Evolutionary conservation across 1,284 basidiomycete genomes (phyloP).

Genomic region (Tilletia horrida): DNA sequence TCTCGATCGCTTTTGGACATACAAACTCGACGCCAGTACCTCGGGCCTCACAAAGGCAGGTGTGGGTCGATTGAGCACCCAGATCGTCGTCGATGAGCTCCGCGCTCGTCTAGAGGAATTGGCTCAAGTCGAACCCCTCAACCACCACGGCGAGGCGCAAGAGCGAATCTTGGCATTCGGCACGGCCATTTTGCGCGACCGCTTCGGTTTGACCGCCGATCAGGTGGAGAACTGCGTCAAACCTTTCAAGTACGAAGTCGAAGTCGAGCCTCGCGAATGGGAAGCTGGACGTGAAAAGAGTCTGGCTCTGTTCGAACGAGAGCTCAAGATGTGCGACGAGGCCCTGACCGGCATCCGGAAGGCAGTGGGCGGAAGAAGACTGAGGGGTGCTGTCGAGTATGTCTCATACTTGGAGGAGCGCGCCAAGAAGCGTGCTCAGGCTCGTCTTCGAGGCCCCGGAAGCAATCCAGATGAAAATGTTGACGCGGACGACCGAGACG

Average conservation of each 20-base stretch:
- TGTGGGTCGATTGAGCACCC: constrained; percentile 87
- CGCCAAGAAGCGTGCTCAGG: constrained; percentile 65
- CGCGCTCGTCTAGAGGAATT: constrained; percentile 84
- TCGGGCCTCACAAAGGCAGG: constrained; percentile 92
- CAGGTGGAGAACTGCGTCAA: constrained; percentile 99
- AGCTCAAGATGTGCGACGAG: constrained; percentile 76
- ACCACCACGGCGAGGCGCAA: constrained; percentile 78
- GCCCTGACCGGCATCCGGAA: constrained; percentile 80
- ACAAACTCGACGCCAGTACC: constrained; percentile 89
- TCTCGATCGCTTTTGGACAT: constrained; percentile 86
- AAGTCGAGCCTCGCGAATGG: constrained; percentile 80
- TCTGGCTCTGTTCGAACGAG: constrained; percentile 75
- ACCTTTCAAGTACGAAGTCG: constrained; percentile 92
- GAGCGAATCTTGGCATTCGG: constrained; percentile 87
- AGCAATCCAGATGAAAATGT: not conserved
- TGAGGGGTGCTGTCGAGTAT: constrained; percentile 75
- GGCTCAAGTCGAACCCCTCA: constrained; percentile 78
- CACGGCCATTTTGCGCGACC: constrained; percentile 83
- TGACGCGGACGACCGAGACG: constrained; percentile 29
- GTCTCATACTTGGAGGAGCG: constrained; percentile 78
- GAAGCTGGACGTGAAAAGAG: constrained; percentile 73
- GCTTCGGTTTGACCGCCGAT: constrained; percentile 86
- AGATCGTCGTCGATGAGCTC: constrained; percentile 91
- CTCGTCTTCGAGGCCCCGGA: constrained; percentile 39
- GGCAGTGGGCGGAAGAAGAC: constrained; percentile 76